Evolutionary conservation across 2,329 filamentous ascomycete genomes (phyloP).

Genomic region (Trichoderma simmonsii): DNA sequence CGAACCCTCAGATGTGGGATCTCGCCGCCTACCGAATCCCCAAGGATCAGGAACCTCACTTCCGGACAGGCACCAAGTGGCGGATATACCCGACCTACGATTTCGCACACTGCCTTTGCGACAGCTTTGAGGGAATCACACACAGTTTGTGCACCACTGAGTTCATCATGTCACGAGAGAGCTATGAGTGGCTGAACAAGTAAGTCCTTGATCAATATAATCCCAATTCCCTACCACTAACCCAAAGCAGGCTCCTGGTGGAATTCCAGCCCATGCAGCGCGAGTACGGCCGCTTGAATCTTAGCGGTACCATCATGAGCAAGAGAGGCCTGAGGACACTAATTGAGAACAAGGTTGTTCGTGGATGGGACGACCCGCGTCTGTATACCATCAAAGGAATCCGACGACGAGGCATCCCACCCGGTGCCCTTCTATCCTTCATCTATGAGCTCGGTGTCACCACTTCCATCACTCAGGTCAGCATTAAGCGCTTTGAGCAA

Average conservation of each 20-base stretch:
- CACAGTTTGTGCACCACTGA: slow-evolving; percentile 93
- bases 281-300: slow-evolving; percentile 66
- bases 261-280: slow-evolving; percentile 72
- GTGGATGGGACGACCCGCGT: slow-evolving; percentile 87
- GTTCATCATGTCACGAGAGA: slow-evolving; percentile 78
- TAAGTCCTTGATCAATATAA: background rate
- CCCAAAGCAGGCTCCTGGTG: background rate
- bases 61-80: slow-evolving; percentile 79
- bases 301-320: slow-evolving; percentile 80
- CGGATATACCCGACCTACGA: slow-evolving; percentile 95
- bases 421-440: slow-evolving; percentile 84
- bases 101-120: slow-evolving; percentile 81
- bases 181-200: slow-evolving; percentile 85
- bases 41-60: slow-evolving; percentile 65
- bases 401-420: slow-evolving; percentile 79
- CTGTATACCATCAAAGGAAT: slow-evolving; percentile 85
- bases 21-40: slow-evolving; percentile 84
- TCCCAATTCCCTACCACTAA: background rate
- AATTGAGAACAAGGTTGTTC: slow-evolving; percentile 73
- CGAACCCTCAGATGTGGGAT: slow-evolving; percentile 97
- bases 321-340: slow-evolving; percentile 82
- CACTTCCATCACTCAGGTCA: slow-evolving; percentile 74
- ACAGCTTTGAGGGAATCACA: slow-evolving; percentile 88
- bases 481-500: slow-evolving; percentile 80
- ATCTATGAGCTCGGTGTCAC: slow-evolving; percentile 90